Base-by-base conservation (phyloP, 257 asterid species). In the Jacaranda mimosifolia region DNA sequence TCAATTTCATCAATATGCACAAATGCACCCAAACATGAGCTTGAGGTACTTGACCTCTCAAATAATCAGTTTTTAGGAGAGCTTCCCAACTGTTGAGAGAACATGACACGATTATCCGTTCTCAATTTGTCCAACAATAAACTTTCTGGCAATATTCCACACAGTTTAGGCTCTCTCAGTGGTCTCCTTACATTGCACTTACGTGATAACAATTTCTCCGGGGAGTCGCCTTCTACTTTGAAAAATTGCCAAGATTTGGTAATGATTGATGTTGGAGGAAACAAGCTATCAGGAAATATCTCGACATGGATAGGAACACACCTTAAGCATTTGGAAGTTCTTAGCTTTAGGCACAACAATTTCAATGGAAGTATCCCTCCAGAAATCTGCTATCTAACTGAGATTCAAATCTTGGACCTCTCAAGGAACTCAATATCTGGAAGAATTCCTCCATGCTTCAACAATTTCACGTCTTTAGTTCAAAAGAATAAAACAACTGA, bases 351-450 rank as follows among this genome's bases (percentile, higher is more conserved):
- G 0, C 17, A 58, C 15, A 82, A 82, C 15, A 48, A 55, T 0
- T 82, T 82, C 26, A 5, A 4, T 0, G 85, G 85, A 9, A 73
- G 32, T 2, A 26, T 77, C 43, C 80, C 80, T 36, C 32, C 35
- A 21, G 45, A 26, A 40, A 48, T 78, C 7, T 79, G 80, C 17
- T 15, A 70, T 49, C 69, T 81, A 36, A 46, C 11, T 3, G 0
- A 6, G 3, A 64, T 85, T 43, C 84, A 72, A 67, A n/a, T 82
- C 76, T 19, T 85, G 78, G 86, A 85, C 75, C 60, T 82, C 6
- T 74, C 86, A 3, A 13, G 36, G 6, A 83, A 83, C 32, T 9
- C 46, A 6, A 9, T 79, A 1, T 72, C 70, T 5, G 74, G 79
- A 10, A 42, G 4, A 8, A 63, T 73, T 35, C 78, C 74, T 10